phyloP scores from a whole-genome alignment of 2,329 filamentous ascomycete species.

The Colletotrichum chlorophyti region DNA sequence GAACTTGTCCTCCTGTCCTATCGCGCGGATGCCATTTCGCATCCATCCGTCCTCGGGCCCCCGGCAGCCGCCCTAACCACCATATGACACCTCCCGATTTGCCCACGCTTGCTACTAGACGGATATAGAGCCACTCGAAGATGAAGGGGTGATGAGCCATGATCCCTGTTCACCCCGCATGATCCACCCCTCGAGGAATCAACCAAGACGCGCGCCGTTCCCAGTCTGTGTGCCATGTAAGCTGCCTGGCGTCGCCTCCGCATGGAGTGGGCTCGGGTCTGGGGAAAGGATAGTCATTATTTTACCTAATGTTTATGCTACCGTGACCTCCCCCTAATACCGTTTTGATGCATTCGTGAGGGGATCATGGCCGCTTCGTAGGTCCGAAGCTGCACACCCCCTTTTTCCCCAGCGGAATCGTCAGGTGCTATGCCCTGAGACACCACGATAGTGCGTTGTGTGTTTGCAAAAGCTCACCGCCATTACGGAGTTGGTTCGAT shows the following conservation, averaged over 20 bases:
- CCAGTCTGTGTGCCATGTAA: neutral
- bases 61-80: too few species aligned
- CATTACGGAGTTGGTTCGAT: too few species aligned
- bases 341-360: neutral
- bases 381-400: too few species aligned
- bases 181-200: slow-evolving; percentile 1
- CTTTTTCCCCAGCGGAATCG: too few species aligned
- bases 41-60: too few species aligned
- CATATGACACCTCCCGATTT: neutral
- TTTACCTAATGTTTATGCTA: neutral
- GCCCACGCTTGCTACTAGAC: neutral
- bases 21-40: too few species aligned
- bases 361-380: too few species aligned
- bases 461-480: too few species aligned
- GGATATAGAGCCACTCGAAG: neutral
- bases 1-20: too few species aligned
- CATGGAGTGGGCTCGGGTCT: neutral
- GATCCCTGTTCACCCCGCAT: slow-evolving; percentile 8
- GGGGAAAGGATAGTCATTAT: neutral
- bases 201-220: neutral
- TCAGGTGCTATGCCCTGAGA: too few species aligned
- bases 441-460: too few species aligned
- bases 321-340: neutral
- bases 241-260: neutral
- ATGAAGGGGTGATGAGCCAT: neutral